Base-by-base conservation (phyloP, 2,329 filamentous ascomycete species). In the Pseudogymnoascus sp. region DNA sequence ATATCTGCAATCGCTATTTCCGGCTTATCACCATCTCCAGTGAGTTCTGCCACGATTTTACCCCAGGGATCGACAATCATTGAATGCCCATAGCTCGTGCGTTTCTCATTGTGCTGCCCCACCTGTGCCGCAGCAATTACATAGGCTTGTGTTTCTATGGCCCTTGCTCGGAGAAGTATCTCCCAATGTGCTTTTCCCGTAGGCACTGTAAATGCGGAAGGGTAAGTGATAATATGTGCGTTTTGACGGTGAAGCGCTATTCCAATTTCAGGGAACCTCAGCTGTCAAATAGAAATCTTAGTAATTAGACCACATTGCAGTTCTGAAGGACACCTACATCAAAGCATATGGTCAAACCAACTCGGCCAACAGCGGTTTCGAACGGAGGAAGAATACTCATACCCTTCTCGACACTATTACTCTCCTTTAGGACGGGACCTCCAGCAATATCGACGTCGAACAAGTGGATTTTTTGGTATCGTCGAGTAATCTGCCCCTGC, bases 41-140 rank as follows among this genome's bases (percentile, higher is more conserved):
- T 81, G 71, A 88, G 80, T 71, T 88, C 81, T 3, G 87, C 82
- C 41, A 91, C 72, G 1, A 97, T 82, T 63, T 84, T 82, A 0
- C 93, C 93, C 91, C 92, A 96, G 0, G 93, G 93, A 73, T 90
- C 88, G 26, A 97, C 82, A 56, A 96, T 89, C 78, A 96, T 85
- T 69, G 89, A 90, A 73, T 91, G 88, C 0, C 93, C 93, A 76
- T 95, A 96, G 75, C 90, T 96, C 28, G 84, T 82, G 64, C 93
- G 81, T 75, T 87, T 91, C 66, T 86, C 84, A 69, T 91, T 92
- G 66, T 84, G 91, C 38, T 78, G 74, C 1, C 92, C 93, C 22
- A 84, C 83, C 75, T 97, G 93, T 40, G 92, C 93, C 0, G 93
- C 88, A 8, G 93, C 93, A 65, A 97, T 78, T 1, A 97, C 87